phyloP scores from a whole-genome alignment of 1,284 basidiomycete species.

The Boletellus dicymbophilus region DNA sequence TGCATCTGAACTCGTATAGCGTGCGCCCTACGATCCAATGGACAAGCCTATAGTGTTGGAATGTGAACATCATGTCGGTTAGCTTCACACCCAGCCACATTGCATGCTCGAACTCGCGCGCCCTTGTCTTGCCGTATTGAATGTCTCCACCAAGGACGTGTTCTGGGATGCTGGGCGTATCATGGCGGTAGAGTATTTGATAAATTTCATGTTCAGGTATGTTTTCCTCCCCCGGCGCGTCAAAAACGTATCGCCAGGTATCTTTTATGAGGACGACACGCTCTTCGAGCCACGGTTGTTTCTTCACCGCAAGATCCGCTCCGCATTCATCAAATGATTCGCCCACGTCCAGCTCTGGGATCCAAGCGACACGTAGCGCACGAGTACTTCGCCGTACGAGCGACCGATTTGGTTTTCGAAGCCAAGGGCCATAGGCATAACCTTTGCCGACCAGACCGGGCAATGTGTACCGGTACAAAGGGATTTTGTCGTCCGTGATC shows the following conservation, averaged over 20 bases:
- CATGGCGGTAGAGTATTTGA: neutral
- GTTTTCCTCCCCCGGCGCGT: neutral
- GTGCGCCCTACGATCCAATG: neutral
- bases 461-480: neutral
- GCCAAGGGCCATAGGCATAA: neutral
- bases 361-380: conserved; percentile 6
- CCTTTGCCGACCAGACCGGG: neutral
- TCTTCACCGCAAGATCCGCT: neutral
- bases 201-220: neutral
- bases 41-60: neutral
- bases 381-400: conserved; percentile 12
- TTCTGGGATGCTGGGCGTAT: neutral
- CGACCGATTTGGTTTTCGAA: neutral
- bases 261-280: neutral
- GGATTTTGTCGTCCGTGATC: neutral
- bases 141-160: neutral
- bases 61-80: neutral
- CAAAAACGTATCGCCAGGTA: neutral
- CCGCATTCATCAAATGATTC: no score
- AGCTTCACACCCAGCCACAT: neutral
- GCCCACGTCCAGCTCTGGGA: neutral
- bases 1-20: neutral
- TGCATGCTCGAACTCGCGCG: neutral
- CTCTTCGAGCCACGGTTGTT: neutral
- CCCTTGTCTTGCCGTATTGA: neutral